These are phyloP conservation scores for Sporothrix humicola DNA, from an alignment of 2,329 filamentous ascomycete species.

Conservation along the genomic window DNA sequence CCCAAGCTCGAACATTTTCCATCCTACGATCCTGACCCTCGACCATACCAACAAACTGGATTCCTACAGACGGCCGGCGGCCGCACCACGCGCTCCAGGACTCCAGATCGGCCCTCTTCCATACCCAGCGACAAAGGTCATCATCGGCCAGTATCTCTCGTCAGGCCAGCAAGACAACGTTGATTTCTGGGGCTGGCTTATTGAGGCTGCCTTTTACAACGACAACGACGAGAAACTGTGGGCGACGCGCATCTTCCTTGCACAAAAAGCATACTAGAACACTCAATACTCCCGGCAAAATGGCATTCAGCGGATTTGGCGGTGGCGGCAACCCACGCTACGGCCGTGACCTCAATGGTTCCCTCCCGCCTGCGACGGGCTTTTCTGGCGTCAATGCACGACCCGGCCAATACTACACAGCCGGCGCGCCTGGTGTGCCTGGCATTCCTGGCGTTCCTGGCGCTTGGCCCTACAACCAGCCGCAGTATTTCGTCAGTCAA, in stretches of 20 bases:
- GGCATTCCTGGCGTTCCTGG: background rate
- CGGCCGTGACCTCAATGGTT: slow-evolving; percentile 36
- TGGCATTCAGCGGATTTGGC: slow-evolving; percentile 32
- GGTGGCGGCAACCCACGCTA: slow-evolving; percentile 39
- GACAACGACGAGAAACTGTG: slow-evolving; percentile 49
- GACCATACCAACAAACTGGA: slow-evolving; percentile 25
- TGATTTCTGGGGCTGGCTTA: slow-evolving; percentile 53
- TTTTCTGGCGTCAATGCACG: background rate
- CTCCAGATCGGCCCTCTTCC: slow-evolving; percentile 44
- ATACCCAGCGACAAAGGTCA: slow-evolving; percentile 52
- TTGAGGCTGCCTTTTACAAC: slow-evolving; percentile 57
- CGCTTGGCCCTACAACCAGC: background rate
- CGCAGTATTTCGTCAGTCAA: background rate
- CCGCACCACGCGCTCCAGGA: background rate
- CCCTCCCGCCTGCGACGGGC: slow-evolving; percentile 28
- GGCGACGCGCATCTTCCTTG: slow-evolving; percentile 53
- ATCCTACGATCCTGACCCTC: too few species aligned
- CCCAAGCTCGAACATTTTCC: too few species aligned
- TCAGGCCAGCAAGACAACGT: slow-evolving; percentile 41
- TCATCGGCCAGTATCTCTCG: slow-evolving; percentile 52
- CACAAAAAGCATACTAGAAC: slow-evolving; percentile 1
- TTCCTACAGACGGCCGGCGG: background rate
- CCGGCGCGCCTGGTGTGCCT: background rate
- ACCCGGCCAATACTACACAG: slow-evolving; percentile 1
- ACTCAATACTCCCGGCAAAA: background rate